phyloP scores from a whole-genome alignment of 1,284 basidiomycete species.

The Ustilago nuda region DNA sequence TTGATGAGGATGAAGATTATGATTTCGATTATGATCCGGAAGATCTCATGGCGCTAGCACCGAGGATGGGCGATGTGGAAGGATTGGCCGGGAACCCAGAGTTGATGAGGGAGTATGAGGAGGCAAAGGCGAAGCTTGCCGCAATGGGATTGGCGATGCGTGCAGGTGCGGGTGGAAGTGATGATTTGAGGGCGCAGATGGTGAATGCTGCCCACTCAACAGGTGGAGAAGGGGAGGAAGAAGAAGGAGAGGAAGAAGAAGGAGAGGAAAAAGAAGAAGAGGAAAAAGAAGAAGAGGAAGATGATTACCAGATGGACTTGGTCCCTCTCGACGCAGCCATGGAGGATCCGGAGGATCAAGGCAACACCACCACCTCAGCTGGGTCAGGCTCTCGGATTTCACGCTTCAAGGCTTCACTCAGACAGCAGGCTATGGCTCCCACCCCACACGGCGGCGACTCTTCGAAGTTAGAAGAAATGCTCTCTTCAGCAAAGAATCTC shows the following conservation, averaged over 20 bases:
- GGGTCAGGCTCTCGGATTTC: constrained; percentile 37
- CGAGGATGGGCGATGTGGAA: constrained; percentile 47
- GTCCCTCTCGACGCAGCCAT: constrained; percentile 53
- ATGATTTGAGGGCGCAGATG: constrained; percentile 11
- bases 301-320: constrained; percentile 47
- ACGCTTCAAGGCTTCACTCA: constrained; percentile 53
- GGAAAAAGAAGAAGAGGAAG: constrained; percentile 30
- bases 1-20: constrained; percentile 53
- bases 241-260: constrained; percentile 12
- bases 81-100: constrained; percentile 48
- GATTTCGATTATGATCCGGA: constrained; percentile 64
- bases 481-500: constrained; percentile 43
- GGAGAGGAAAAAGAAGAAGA: constrained; percentile 16
- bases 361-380: constrained; percentile 25
- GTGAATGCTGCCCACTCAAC: constrained; percentile 14
- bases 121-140: constrained; percentile 56
- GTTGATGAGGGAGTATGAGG: constrained; percentile 60
- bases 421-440: constrained; percentile 7
- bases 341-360: constrained; percentile 41
- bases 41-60: constrained; percentile 59
- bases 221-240: constrained; percentile 1
- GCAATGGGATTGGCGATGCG: constrained; percentile 31
- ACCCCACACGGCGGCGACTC: constrained; percentile 5
- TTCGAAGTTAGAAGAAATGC: constrained; percentile 36
- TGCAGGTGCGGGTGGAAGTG: not conserved